Base-by-base conservation (phyloP, 2,329 filamentous ascomycete species). In the Xylariomycetidae sp. region DNA sequence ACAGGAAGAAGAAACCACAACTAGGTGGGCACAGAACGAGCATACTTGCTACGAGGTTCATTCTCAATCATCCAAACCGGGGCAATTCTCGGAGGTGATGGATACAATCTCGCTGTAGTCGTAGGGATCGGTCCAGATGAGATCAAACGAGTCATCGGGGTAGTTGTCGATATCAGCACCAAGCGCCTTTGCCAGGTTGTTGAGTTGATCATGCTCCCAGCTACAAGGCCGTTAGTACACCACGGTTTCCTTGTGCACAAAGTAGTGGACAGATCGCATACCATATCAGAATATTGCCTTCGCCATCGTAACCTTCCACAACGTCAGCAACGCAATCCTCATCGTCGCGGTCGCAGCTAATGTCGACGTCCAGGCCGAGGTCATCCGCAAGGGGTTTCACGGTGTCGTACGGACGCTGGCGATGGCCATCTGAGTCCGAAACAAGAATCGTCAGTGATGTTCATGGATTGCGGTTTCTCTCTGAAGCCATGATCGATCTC, bases 271-370 rank as follows among this genome's bases (percentile, higher is more conserved):
- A 13, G 12, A 19, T 15, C 12, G 32, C 57, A 32, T 43, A 65
- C 63, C 64, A 77, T 37, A 80, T 71, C 27, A 81, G 52, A 29
- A 81, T 70, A 42, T 80, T 80, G 2, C 72, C 72, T 0, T 50
- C 37, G 0, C 70, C 69, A 0, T 47, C 35, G 39, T 74, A 76
- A 5, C 44, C 42, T 2, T 70, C 45, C 2, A 79, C 65, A 1
- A 60, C 60, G 5, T 73, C 53, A 15, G 60, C 59, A 13, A 79
- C 76, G 38, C 76, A 79, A 5, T 65, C 54, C 5, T 60, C 43
- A 40, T 80, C 71, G 38, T 76, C 70, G 10, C 74, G 66, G 35
- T 70, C 65, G 47, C 75, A 79, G 2, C 67, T 70, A 0, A 55
- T 67, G 48, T 80, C 72, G 10, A 79, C 65, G 0, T 56, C 61